These are phyloP conservation scores for Xylaria sp. DNA, from an alignment of 2,329 filamentous ascomycete genomes.

Conservation along the genomic window DNA sequence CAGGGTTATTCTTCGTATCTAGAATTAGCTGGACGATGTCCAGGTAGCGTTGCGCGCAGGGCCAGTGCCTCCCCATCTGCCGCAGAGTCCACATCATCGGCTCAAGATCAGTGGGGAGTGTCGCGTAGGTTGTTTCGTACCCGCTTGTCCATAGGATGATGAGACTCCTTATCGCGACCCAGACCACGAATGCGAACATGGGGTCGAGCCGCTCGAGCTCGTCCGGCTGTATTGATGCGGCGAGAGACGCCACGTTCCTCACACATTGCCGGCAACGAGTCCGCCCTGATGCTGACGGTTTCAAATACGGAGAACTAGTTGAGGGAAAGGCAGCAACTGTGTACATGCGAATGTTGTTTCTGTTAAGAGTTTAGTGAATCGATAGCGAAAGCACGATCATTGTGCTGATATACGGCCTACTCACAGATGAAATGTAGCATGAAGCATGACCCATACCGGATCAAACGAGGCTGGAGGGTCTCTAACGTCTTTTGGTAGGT, in stretches of 20 bases:
- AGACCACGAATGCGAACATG: constrained; percentile 13
- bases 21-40: constrained; percentile 15
- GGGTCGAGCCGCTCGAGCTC: constrained; percentile 7
- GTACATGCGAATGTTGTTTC: constrained; percentile 11
- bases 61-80: constrained; percentile 11
- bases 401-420: not conserved
- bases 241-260: constrained; percentile 2
- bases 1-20: constrained; percentile 10
- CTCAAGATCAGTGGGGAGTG: constrained; percentile 8
- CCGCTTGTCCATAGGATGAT: constrained; percentile 13
- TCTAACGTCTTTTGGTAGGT: constrained; percentile 12
- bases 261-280: not conserved
- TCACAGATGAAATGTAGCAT: constrained; percentile 11
- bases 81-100: constrained; percentile 10
- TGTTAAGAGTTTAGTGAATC: not conserved
- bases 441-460: constrained; percentile 18
- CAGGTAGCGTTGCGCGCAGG: constrained; percentile 8
- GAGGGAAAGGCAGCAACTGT: constrained; percentile 10
- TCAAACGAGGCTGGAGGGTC: constrained; percentile 5
- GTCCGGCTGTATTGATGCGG: constrained; percentile 3
- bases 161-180: constrained; percentile 12
- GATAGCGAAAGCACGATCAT: not conserved
- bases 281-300: constrained; percentile 4
- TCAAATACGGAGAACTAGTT: constrained; percentile 13
- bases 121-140: constrained; percentile 3